Conservation (phyloP, 2,329 filamentous ascomycete species). For the Hymenoscyphus repandus region DNA sequence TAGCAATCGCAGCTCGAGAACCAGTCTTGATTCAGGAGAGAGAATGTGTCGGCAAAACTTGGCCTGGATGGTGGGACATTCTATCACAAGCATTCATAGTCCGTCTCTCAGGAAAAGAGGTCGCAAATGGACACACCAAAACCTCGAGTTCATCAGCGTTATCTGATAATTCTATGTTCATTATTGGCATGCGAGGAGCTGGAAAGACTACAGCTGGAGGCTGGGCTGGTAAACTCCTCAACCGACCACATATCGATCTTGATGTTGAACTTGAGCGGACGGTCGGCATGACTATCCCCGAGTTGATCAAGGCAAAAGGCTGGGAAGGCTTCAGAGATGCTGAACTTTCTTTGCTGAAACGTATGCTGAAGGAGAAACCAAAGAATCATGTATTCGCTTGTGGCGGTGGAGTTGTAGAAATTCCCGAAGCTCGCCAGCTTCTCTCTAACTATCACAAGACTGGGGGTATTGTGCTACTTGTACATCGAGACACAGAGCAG, state of each 20-base stretch:
- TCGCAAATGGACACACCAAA: slow-evolving; percentile 34
- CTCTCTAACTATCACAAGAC: slow-evolving; percentile 67
- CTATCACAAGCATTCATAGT: slow-evolving; percentile 74
- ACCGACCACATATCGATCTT: slow-evolving; percentile 76
- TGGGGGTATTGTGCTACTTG: slow-evolving; percentile 79
- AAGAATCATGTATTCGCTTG: slow-evolving; percentile 83
- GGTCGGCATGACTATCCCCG: slow-evolving; percentile 71
- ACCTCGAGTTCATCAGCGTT: slow-evolving; percentile 34
- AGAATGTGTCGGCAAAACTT: slow-evolving; percentile 94
- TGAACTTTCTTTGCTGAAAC: slow-evolving; percentile 69
- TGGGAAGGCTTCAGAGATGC: slow-evolving; percentile 86
- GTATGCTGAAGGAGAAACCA: slow-evolving; percentile 68
- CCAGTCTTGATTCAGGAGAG: slow-evolving; percentile 79
- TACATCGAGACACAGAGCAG: slow-evolving; percentile 81
- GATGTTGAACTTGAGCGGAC: slow-evolving; percentile 79
- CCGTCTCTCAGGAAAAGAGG: slow-evolving; percentile 64
- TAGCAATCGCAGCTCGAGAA: slow-evolving; percentile 65
- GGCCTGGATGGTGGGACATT: slow-evolving; percentile 98
- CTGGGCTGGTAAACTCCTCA: slow-evolving; percentile 74
- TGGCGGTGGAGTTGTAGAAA: slow-evolving; percentile 89
- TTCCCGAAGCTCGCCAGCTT: slow-evolving; percentile 69
- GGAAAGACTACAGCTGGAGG: slow-evolving; percentile 91
- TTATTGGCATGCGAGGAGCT: slow-evolving; percentile 95
- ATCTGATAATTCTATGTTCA: slow-evolving; percentile 68
- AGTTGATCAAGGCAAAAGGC: slow-evolving; percentile 71